Conservation (phyloP, 306 rosid genomes). For the Malus sieversii region DNA sequence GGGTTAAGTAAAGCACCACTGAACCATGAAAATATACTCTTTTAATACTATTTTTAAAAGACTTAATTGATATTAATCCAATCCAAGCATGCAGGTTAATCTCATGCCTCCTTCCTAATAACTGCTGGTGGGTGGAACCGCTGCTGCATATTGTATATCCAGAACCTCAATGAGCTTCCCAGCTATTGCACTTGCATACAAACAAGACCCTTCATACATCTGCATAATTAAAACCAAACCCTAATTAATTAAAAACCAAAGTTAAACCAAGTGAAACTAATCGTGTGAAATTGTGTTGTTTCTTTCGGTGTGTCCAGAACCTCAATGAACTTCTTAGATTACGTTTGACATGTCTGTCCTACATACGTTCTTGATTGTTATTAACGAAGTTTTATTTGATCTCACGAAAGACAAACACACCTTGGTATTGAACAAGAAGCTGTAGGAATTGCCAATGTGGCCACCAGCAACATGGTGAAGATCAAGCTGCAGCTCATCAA, state of each 20-base stretch:
- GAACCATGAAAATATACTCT: background rate
- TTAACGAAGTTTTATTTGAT: background rate
- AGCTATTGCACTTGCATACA: slow-evolving; percentile 29
- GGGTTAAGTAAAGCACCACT: background rate
- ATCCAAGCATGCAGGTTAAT: background rate
- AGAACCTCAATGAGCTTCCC: slow-evolving; percentile 24
- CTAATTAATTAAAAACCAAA: background rate
- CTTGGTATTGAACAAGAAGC: slow-evolving; percentile 77
- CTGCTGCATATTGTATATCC: slow-evolving; percentile 17
- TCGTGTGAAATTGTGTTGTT: background rate
- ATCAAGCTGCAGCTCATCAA: slow-evolving; percentile 68
- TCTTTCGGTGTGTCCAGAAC: background rate
- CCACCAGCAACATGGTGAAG: slow-evolving; percentile 87
- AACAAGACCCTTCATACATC: slow-evolving; percentile 30
- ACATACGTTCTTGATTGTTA: background rate
- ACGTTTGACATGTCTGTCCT: background rate
- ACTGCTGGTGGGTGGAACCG: background rate
- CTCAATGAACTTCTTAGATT: no score
- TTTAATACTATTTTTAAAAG: background rate
- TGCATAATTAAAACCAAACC: background rate
- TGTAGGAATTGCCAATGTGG: slow-evolving; percentile 70
- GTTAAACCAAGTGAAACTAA: background rate
- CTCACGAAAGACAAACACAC: slow-evolving; percentile 12
- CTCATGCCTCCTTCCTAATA: slow-evolving; percentile 1
- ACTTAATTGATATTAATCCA: background rate